These are phyloP conservation scores for Neonectria faginata DNA, from an alignment of 2,329 filamentous ascomycete genomes.

Conservation along the genomic window DNA sequence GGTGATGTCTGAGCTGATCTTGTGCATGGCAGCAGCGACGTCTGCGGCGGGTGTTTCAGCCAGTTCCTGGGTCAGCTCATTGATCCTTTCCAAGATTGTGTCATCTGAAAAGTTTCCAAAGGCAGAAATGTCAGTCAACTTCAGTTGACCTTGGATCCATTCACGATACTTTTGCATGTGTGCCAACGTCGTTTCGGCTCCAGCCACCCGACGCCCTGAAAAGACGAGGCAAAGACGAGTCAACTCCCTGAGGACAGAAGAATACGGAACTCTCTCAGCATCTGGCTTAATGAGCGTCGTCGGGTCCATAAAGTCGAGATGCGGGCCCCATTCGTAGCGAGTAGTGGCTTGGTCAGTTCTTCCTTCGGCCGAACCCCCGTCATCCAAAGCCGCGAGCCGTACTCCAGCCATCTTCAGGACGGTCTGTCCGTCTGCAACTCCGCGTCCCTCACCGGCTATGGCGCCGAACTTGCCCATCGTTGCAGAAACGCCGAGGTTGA, in stretches of 20 bases:
- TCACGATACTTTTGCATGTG: constrained; percentile 45
- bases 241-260: constrained; percentile 45
- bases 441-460: background rate
- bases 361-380: constrained; percentile 30
- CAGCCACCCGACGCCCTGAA: constrained; percentile 26
- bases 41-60: constrained; percentile 16
- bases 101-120: constrained; percentile 14
- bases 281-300: constrained; percentile 40
- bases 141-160: constrained; percentile 45
- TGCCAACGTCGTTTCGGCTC: constrained; percentile 31
- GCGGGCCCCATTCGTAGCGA: constrained; percentile 47
- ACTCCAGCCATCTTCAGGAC: constrained; percentile 35
- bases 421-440: background rate
- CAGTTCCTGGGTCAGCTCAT: constrained; percentile 15
- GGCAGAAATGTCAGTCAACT: constrained; percentile 25
- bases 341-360: constrained; percentile 45
- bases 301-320: constrained; percentile 47
- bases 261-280: constrained; percentile 22
- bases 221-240: constrained; percentile 45
- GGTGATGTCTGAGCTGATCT: constrained; percentile 23
- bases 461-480: constrained; percentile 8
- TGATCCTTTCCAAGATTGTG: constrained; percentile 14
- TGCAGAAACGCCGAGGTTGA: constrained; percentile 6
- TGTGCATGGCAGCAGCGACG: constrained; percentile 26
- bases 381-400: constrained; percentile 40